Evolutionary conservation across 73 alveolate species (phyloP).

Genomic region (Diophrys appendiculata): DNA sequence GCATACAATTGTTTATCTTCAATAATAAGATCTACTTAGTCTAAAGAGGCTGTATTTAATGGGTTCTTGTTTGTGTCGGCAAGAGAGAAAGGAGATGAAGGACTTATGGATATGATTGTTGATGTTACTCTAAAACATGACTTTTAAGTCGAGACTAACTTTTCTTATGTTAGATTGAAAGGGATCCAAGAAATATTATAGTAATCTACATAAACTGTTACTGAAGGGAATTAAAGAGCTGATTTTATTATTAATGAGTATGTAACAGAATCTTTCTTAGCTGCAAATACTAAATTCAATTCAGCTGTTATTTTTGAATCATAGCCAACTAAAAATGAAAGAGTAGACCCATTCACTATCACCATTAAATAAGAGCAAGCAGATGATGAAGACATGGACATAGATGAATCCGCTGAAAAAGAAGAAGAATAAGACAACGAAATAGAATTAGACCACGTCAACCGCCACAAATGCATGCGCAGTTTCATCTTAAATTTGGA

Average conservation of each 20-base stretch:
- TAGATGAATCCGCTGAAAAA: constrained; percentile 12
- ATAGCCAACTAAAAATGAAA: constrained; percentile 34
- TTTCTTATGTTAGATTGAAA: too few relatives aligned
- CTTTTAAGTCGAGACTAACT: constrained; percentile 93
- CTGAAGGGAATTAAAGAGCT: constrained; percentile 32
- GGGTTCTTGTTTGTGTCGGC: constrained; percentile 79
- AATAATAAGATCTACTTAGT: constrained; percentile 85
- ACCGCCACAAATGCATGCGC: constrained; percentile 89
- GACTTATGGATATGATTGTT: constrained; percentile 76
- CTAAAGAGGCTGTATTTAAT: constrained; percentile 88
- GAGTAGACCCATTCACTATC: too few relatives aligned
- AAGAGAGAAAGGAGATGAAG: constrained; percentile 76
- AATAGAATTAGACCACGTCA: constrained; percentile 83
- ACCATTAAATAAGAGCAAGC: too few relatives aligned
- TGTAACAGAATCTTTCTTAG: constrained; percentile 31
- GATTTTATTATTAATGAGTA: constrained; percentile 26
- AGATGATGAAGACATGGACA: constrained; percentile 18
- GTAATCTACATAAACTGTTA: too few relatives aligned
- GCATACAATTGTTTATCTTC: constrained; percentile 79
- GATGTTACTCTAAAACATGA: constrained; percentile 76
- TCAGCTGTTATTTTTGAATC: constrained; percentile 58
- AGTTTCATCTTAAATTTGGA: too few relatives aligned
- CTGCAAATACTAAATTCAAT: constrained; percentile 42
- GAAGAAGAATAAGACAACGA: constrained; percentile 33
- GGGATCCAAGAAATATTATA: too few relatives aligned